A percentile compares a stretch with the other conserved stretches of the same genome.
Conservation (phyloP, 768 basidiomycete genomes). For the Chalciporus sphaerocephalus region DNA sequence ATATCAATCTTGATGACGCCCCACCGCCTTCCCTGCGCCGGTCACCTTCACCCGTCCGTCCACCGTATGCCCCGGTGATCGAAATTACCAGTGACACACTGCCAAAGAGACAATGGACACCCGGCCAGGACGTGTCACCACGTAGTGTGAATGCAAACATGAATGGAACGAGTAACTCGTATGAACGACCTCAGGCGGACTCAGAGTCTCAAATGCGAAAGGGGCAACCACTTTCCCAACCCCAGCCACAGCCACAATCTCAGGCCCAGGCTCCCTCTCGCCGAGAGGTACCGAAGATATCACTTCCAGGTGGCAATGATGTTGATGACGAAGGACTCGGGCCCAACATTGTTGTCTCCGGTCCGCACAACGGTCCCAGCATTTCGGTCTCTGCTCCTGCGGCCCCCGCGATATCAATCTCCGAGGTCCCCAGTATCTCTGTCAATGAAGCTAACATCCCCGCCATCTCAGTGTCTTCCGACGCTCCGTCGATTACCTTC, state of each 20-base stretch:
- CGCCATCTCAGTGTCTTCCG: slow-evolving; percentile 15
- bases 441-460: slow-evolving; percentile 22
- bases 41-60: slow-evolving; percentile 29
- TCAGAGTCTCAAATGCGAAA: slow-evolving; percentile 19
- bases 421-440: slow-evolving; percentile 25
- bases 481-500: slow-evolving; percentile 14
- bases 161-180: slow-evolving; percentile 6
- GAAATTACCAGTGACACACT: slow-evolving; percentile 28
- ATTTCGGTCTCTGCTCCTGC: slow-evolving; percentile 26
- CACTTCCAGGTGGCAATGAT: slow-evolving; percentile 24
- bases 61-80: slow-evolving; percentile 23
- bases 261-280: slow-evolving; percentile 4
- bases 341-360: slow-evolving; percentile 32
- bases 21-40: slow-evolving; percentile 41
- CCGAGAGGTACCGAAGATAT: slow-evolving; percentile 42
- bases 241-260: neutral
- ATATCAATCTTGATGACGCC: slow-evolving; percentile 40
- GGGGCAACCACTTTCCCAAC: slow-evolving; percentile 1
- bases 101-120: slow-evolving; percentile 28
- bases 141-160: slow-evolving; percentile 8
- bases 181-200: slow-evolving; percentile 4
- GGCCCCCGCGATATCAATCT: slow-evolving; percentile 18
- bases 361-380: slow-evolving; percentile 16
- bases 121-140: slow-evolving; percentile 15
- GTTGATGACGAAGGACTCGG: slow-evolving; percentile 6